Percentiles rank a stretch among this genome's conserved stretches.
Evolutionary conservation across 2,329 filamentous ascomycete species (phyloP).

Genomic region (Triangularia verruculosa): DNA sequence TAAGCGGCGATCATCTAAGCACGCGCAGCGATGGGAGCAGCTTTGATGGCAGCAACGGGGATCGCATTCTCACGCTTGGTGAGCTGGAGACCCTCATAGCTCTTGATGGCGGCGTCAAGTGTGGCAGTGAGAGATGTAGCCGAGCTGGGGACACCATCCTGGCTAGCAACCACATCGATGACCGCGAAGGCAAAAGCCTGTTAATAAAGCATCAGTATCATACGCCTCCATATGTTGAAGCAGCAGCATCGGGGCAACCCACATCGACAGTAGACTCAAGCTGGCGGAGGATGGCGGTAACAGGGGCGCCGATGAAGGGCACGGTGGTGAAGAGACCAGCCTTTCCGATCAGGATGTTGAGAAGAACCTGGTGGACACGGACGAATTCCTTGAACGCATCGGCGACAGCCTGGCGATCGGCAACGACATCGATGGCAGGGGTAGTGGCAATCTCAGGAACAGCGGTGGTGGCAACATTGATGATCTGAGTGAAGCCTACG

Average conservation of each 20-base stretch:
- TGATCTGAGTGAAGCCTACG: slow-evolving; percentile 32
- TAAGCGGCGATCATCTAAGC: background rate
- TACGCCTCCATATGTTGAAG: too few species aligned
- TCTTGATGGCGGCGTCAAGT: background rate
- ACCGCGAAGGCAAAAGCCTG: background rate
- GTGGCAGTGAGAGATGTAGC: background rate
- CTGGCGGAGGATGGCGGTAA: slow-evolving; percentile 30
- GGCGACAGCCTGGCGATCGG: background rate
- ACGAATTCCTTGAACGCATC: slow-evolving; percentile 28
- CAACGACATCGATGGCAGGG: background rate
- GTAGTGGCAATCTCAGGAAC: background rate
- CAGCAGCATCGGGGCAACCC: too few species aligned
- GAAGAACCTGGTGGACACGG: slow-evolving; percentile 32
- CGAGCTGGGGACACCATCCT: background rate
- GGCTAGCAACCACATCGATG: background rate
- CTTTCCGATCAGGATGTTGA: slow-evolving; percentile 38
- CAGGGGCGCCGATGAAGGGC: slow-evolving; percentile 31
- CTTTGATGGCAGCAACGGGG: background rate
- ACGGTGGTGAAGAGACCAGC: slow-evolving; percentile 30
- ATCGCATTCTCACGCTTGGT: background rate
- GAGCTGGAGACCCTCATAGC: background rate
- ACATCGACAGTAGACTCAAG: slow-evolving; percentile 30
- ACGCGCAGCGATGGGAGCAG: background rate
- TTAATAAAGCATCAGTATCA: too few species aligned
- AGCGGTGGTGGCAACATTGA: slow-evolving; percentile 22